Conservation (phyloP, 495 filamentous ascomycete species). For the Jackrogersella minutella region DNA sequence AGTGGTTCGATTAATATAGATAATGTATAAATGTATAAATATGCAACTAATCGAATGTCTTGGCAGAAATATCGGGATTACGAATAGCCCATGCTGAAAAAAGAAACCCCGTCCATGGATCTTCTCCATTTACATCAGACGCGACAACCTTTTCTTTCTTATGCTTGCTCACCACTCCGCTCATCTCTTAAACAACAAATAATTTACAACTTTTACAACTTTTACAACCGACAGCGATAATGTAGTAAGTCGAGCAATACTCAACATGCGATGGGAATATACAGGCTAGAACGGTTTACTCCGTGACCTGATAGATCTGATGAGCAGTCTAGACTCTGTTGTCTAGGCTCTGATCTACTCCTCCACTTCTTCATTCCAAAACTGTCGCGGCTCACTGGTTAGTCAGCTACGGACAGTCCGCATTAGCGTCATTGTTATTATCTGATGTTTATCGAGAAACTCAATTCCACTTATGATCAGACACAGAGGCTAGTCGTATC, state of each 20-base stretch:
- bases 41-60: not conserved
- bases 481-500: not conserved
- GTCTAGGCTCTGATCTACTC: conserved; percentile 23
- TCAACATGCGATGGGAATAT: not conserved
- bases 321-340: conserved; percentile 16
- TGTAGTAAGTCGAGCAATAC: not conserved
- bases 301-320: conserved; percentile 7
- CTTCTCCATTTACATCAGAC: not conserved
- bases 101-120: not conserved
- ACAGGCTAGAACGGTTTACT: not conserved
- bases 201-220: not conserved
- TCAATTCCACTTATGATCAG: conserved; percentile 14
- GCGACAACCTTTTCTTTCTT: not conserved
- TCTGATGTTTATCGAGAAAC: conserved; percentile 4
- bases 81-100: not conserved
- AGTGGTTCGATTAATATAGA: too few species aligned
- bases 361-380: conserved; percentile 11
- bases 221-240: not conserved
- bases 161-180: too few species aligned
- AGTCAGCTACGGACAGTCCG: conserved; percentile 19
- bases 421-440: conserved; percentile 21
- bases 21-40: not conserved
- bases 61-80: conserved; percentile 1
- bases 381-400: conserved; percentile 11
- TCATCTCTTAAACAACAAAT: too few species aligned